A percentile compares a stretch with the other conserved stretches of the same genome.
phyloP scores from a whole-genome alignment of 108 stramenopile species.

The Stephanodiscus minutulus region DNA sequence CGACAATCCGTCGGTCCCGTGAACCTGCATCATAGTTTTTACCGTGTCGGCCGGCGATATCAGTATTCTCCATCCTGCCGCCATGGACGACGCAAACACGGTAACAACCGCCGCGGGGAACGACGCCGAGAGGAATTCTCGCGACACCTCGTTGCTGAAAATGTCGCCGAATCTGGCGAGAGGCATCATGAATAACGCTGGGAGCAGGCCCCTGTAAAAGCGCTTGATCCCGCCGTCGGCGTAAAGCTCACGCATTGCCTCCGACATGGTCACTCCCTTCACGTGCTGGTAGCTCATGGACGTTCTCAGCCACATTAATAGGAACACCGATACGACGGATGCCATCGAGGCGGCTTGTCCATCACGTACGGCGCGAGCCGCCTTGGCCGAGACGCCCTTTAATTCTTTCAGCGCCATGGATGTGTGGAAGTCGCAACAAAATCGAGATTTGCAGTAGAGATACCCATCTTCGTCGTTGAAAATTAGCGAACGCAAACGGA shows the following conservation, averaged over 20 bases:
- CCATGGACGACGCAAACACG: conserved; percentile 72
- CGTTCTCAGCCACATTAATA: conserved; percentile 94
- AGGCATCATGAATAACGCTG: conserved; percentile 80
- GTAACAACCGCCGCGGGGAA: conserved; percentile 51
- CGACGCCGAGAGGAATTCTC: conserved; percentile 35
- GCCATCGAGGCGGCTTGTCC: conserved; percentile 63
- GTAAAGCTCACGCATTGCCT: conserved; percentile 71
- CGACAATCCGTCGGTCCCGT: conserved; percentile 71
- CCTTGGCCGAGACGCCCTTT: conserved; percentile 37
- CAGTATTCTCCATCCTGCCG: conserved; percentile 81
- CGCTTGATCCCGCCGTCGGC: conserved; percentile 77
- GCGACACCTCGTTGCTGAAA: conserved; percentile 72
- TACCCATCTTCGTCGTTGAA: too few relatives aligned
- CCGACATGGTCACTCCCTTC: conserved; percentile 71
- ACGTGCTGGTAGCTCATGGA: conserved; percentile 88
- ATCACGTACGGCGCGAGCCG: conserved; percentile 52
- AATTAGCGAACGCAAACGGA: too few relatives aligned
- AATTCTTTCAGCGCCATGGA: conserved; percentile 42
- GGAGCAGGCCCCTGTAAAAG: conserved; percentile 81
- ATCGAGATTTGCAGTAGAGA: background rate
- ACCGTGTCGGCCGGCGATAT: conserved; percentile 87
- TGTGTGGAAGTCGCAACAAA: too few relatives aligned
- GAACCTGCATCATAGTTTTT: conserved; percentile 89
- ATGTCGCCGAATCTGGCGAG: conserved; percentile 87
- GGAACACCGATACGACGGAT: conserved; percentile 64